These are phyloP conservation scores for Gynandropsis gynandra DNA, from an alignment of 345 rosid species.

Conservation along the genomic window DNA sequence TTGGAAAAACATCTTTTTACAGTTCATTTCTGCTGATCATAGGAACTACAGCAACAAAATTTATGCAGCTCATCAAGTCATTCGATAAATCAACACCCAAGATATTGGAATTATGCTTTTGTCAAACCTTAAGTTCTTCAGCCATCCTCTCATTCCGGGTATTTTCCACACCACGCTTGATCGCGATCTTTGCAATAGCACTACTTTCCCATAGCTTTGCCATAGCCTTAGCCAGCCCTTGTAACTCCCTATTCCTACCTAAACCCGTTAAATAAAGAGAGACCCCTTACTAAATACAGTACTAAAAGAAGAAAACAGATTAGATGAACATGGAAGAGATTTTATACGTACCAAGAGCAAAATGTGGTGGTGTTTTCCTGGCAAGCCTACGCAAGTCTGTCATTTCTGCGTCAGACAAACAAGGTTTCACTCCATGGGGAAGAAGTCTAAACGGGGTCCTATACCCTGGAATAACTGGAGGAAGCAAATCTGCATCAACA, in stretches of 20 bases:
- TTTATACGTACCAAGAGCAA: constrained; percentile 59
- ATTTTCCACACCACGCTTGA: constrained; percentile 76
- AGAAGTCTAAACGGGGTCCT: constrained; percentile 68
- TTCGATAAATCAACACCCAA: background rate
- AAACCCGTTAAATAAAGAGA: constrained; percentile 14
- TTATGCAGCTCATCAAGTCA: too few species aligned
- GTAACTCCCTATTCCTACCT: constrained; percentile 84
- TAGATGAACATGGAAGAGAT: background rate
- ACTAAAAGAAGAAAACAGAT: constrained; percentile 2
- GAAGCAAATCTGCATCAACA: constrained; percentile 87
- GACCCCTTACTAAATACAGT: constrained; percentile 1
- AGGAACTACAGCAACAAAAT: too few species aligned
- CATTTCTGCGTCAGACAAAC: constrained; percentile 48
- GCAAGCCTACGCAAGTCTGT: constrained; percentile 67
- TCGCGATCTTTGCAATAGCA: constrained; percentile 84
- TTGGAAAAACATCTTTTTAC: background rate
- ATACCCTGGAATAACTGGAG: constrained; percentile 59
- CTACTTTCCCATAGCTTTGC: constrained; percentile 79
- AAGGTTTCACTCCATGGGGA: constrained; percentile 55
- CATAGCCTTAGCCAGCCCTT: constrained; percentile 84
- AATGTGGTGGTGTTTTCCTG: constrained; percentile 71
- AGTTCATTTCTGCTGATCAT: background rate
- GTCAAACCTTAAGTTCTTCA: constrained; percentile 75
- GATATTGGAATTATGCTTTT: background rate
- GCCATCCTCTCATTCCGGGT: constrained; percentile 93